Conservation (phyloP, 2,329 filamentous ascomycete genomes). For the Trichoderma oligosporum region DNA sequence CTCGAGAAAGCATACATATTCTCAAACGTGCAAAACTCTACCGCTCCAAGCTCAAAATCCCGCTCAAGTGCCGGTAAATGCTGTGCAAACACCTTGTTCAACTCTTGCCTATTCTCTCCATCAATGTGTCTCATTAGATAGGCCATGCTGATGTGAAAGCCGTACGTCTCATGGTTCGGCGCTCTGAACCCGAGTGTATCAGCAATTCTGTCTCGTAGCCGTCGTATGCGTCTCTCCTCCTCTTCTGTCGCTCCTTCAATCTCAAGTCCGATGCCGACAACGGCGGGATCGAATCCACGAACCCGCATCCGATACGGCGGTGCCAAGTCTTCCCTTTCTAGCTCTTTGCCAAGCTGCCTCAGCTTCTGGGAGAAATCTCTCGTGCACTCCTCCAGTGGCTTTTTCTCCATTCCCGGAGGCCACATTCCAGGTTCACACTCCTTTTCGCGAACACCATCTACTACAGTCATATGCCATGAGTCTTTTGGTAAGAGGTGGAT, state of each 20-base stretch:
- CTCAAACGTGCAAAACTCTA: slow-evolving; percentile 27
- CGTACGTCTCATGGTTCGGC: slow-evolving; percentile 26
- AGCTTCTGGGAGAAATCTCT: slow-evolving; percentile 19
- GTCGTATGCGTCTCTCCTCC: slow-evolving; percentile 24
- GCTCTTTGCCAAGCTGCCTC: slow-evolving; percentile 9
- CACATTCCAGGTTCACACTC: slow-evolving; percentile 24
- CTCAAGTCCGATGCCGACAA: slow-evolving; percentile 21
- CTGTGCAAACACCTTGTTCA: slow-evolving; percentile 21
- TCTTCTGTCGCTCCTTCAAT: slow-evolving; percentile 23
- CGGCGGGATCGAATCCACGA: slow-evolving; percentile 2
- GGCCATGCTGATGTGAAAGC: slow-evolving; percentile 26
- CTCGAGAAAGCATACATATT: slow-evolving; percentile 24
- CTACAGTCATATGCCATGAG: slow-evolving; percentile 27
- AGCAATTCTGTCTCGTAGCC: slow-evolving; percentile 23
- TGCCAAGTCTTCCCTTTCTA: slow-evolving; percentile 20
- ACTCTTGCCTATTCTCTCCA: slow-evolving; percentile 19
- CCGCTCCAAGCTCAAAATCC: slow-evolving; percentile 25
- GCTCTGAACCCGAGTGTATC: slow-evolving; percentile 22
- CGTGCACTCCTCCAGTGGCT: slow-evolving; percentile 20
- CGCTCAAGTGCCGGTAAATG: slow-evolving; percentile 18
- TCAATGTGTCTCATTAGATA: slow-evolving; percentile 25
- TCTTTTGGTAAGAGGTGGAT: slow-evolving; percentile 21
- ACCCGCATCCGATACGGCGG: slow-evolving; percentile 23
- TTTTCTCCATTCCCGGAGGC: slow-evolving; percentile 21
- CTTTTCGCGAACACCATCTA: slow-evolving; percentile 24